Evolutionary conservation across 306 rosid species (phyloP).

Genomic region (Quercus bicolor): DNA sequence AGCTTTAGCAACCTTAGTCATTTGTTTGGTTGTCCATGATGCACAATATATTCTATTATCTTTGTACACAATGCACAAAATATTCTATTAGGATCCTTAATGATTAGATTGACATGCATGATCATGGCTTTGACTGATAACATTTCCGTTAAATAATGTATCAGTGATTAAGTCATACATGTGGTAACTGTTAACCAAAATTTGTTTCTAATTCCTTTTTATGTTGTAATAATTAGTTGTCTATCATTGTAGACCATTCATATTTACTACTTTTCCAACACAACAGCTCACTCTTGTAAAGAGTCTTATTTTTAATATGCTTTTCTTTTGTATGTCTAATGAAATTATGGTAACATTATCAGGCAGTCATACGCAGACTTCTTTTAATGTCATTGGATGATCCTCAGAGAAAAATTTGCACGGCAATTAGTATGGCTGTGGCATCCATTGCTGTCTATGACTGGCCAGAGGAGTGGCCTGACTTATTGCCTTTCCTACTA

Average conservation of each 20-base stretch:
- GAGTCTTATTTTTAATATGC: neutral
- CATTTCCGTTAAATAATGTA: too few relatives aligned
- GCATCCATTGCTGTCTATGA: slow-evolving; percentile 85
- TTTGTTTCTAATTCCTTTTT: slow-evolving; percentile 6
- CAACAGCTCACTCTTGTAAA: neutral
- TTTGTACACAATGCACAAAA: too few relatives aligned
- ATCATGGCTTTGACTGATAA: too few relatives aligned
- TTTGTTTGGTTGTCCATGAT: too few relatives aligned
- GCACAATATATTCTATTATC: too few relatives aligned
- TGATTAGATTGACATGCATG: too few relatives aligned
- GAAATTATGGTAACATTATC: slow-evolving; percentile 27
- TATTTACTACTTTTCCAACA: neutral
- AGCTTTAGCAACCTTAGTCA: too few relatives aligned
- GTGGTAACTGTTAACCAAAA: neutral
- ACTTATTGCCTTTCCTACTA: slow-evolving; percentile 73
- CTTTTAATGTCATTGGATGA: slow-evolving; percentile 80
- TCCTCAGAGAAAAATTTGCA: slow-evolving; percentile 82
- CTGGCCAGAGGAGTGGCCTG: slow-evolving; percentile 97
- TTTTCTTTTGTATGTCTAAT: slow-evolving; percentile 14
- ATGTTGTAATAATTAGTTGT: slow-evolving; percentile 9
- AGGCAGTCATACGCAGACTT: slow-evolving; percentile 64
- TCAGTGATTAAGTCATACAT: too few relatives aligned
- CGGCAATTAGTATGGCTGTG: slow-evolving; percentile 92
- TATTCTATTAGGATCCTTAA: too few relatives aligned
- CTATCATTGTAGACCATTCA: neutral